Conservation (phyloP, 148 eudicot genomes). For the Arctostaphylos glauca region DNA sequence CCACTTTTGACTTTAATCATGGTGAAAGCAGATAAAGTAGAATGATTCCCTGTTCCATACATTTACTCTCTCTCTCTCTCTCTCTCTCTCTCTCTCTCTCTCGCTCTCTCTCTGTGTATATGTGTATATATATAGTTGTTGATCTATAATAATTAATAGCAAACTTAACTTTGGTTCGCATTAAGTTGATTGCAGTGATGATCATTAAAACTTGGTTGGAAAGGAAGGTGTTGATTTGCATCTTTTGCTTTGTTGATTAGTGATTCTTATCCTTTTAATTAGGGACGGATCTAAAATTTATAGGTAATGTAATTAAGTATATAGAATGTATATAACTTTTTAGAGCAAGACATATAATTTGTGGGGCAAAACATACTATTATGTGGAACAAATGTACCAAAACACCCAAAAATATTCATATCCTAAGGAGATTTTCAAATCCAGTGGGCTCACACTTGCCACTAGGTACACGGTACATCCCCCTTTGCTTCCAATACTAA, state of each 20-base stretch:
- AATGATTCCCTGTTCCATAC: not conserved
- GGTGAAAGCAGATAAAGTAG: not conserved
- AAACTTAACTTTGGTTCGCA: not conserved
- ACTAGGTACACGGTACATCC: too few species aligned
- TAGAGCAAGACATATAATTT: too few species aligned
- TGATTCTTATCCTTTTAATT: not conserved
- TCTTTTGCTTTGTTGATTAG: conserved; percentile 3
- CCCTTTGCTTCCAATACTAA: not conserved
- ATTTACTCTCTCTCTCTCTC: not conserved
- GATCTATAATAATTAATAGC: not conserved
- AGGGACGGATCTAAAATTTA: too few species aligned
- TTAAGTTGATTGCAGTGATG: conserved; percentile 19
- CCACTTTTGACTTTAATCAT: conserved; percentile 20
- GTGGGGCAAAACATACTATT: too few species aligned
- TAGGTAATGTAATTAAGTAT: too few species aligned
- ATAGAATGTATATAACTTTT: too few species aligned
- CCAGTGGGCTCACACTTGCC: too few species aligned
- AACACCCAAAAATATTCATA: too few species aligned
- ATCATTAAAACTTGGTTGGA: conserved; percentile 25
- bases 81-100: too few species aligned
- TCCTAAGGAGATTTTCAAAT: too few species aligned
- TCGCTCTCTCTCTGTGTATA: too few species aligned
- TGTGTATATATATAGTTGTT: not conserved
- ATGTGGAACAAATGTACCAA: too few species aligned
- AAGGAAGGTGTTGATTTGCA: conserved; percentile 14